Evolutionary conservation across 2,329 filamentous ascomycete genomes (phyloP).

Genomic region (Fusarium mexicanum): DNA sequence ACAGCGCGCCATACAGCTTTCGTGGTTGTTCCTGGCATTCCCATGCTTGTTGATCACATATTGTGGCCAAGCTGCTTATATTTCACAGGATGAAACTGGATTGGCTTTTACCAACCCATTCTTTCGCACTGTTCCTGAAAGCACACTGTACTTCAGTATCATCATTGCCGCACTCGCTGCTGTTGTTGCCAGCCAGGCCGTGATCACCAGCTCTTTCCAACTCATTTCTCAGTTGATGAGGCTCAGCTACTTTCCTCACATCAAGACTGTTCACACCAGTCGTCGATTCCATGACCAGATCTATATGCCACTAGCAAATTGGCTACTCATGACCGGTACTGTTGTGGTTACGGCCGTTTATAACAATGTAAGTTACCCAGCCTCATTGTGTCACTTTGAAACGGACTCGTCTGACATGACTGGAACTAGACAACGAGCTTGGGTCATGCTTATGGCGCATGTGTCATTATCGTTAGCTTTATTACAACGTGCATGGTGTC

Average conservation of each 20-base stretch:
- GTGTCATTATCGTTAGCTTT: conserved; percentile 83
- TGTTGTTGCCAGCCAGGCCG: conserved; percentile 80
- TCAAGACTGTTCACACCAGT: conserved; percentile 77
- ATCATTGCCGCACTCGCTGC: conserved; percentile 76
- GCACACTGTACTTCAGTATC: conserved; percentile 73
- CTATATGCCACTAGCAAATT: conserved; percentile 80
- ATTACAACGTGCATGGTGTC: conserved; percentile 80
- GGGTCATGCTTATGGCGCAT: conserved; percentile 81
- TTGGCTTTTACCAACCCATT: conserved; percentile 70
- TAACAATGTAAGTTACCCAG: conserved; percentile 64
- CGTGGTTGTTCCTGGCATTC: conserved; percentile 74
- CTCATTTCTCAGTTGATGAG: conserved; percentile 76
- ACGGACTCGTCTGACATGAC: background rate
- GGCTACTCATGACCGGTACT: conserved; percentile 79
- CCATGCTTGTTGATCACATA: conserved; percentile 75
- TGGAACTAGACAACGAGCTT: conserved; percentile 65
- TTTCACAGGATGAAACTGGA: conserved; percentile 64
- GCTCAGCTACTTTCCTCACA: conserved; percentile 76
- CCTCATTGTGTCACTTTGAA: background rate
- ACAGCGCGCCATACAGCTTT: conserved; percentile 74
- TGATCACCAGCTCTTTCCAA: conserved; percentile 81
- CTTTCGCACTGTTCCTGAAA: conserved; percentile 74
- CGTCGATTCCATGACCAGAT: conserved; percentile 77
- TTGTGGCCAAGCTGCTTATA: conserved; percentile 78
- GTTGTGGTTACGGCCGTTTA: conserved; percentile 80